Percentiles rank a stretch among this genome's conserved stretches.
These are phyloP conservation scores for Solanum clarkiae DNA, from an alignment of 257 asterid species.

Conservation along the genomic window DNA sequence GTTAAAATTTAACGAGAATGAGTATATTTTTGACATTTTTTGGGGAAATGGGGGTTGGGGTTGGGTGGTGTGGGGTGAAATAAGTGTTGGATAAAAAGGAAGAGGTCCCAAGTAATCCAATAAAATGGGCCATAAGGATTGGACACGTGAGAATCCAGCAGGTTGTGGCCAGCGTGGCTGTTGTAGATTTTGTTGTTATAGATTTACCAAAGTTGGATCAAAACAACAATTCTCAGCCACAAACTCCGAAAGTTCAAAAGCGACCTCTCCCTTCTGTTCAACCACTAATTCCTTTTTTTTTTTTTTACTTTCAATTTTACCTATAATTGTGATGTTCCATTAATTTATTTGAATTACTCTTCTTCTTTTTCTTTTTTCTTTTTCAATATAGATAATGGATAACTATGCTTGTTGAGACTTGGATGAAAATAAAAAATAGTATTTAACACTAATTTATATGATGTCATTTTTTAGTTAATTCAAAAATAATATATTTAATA, in stretches of 20 bases:
- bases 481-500: too few species aligned
- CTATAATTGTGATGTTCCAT: neutral
- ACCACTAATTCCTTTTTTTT: conserved; percentile 18
- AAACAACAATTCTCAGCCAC: conserved; percentile 23
- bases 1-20: too few species aligned
- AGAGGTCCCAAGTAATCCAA: neutral
- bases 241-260: conserved; percentile 18
- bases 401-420: neutral
- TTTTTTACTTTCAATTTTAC: too few species aligned
- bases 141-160: neutral
- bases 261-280: conserved; percentile 16
- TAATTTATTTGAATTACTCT: neutral
- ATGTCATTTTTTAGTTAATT: too few species aligned
- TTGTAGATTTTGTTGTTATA: neutral
- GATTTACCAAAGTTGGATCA: neutral
- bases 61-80: too few species aligned
- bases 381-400: neutral
- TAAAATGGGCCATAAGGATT: neutral
- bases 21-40: too few species aligned
- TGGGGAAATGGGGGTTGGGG: too few species aligned
- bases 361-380: too few species aligned
- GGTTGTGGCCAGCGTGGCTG: conserved; percentile 7
- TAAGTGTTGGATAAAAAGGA: neutral
- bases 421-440: neutral
- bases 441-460: neutral